These are phyloP conservation scores for Sporothrix pallida DNA, from an alignment of 2,329 filamentous ascomycete genomes.

Conservation along the genomic window DNA sequence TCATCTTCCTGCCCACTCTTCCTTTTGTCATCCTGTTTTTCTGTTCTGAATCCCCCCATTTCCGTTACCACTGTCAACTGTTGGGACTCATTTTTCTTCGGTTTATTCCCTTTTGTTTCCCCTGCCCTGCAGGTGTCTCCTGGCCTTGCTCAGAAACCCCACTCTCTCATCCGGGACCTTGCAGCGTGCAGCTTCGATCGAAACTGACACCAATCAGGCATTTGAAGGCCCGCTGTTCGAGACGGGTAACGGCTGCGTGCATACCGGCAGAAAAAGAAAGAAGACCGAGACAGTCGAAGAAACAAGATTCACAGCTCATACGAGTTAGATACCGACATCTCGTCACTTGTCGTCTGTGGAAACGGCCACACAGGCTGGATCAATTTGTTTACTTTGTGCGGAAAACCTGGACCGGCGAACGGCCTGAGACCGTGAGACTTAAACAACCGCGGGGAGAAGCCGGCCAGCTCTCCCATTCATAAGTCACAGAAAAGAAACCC, in stretches of 20 bases:
- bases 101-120: constrained; percentile 6
- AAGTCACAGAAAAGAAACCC: neutral
- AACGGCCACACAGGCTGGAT: neutral
- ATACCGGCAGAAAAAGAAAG: constrained; percentile 16
- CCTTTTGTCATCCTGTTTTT: neutral
- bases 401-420: neutral
- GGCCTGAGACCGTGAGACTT: constrained; percentile 13
- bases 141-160: constrained; percentile 17
- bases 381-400: neutral
- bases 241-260: constrained; percentile 18
- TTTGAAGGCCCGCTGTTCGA: constrained; percentile 17
- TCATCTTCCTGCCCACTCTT: neutral
- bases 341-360: too few relatives aligned
- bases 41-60: neutral
- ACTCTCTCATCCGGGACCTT: constrained; percentile 32
- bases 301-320: neutral
- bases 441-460: constrained; percentile 1
- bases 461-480: neutral
- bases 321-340: neutral
- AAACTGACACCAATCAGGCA: constrained; percentile 28
- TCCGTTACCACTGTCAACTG: neutral
- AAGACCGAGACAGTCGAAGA: neutral
- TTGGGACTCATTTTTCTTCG: neutral
- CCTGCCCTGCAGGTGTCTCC: constrained; percentile 1
- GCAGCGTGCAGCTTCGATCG: constrained; percentile 34